Evolutionary conservation across 768 basidiomycete species (phyloP).

Genomic region (Leccinum longicurvipes): DNA sequence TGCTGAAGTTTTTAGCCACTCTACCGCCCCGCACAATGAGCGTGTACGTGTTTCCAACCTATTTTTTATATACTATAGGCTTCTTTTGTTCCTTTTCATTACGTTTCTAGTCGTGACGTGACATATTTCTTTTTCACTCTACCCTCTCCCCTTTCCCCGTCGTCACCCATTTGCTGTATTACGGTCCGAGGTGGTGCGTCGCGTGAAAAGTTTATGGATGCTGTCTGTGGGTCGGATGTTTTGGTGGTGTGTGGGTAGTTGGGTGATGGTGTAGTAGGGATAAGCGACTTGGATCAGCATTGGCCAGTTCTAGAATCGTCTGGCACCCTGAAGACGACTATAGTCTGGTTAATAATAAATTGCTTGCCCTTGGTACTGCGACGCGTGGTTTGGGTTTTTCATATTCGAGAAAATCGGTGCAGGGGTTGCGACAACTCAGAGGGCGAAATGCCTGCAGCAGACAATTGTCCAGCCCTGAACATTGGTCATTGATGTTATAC

Average conservation of each 20-base stretch:
- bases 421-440: background rate
- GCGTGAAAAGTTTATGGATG: constrained; percentile 12
- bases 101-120: constrained; percentile 19
- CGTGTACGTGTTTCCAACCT: constrained; percentile 24
- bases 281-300: constrained; percentile 4
- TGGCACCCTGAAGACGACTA: constrained; percentile 7
- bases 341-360: constrained; percentile 4
- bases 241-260: constrained; percentile 6
- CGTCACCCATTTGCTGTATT: constrained; percentile 9
- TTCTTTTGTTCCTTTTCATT: constrained; percentile 15
- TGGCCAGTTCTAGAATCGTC: constrained; percentile 1
- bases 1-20: constrained; percentile 13
- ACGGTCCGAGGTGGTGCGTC: constrained; percentile 17
- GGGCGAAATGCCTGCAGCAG: background rate
- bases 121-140: constrained; percentile 9
- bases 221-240: constrained; percentile 14
- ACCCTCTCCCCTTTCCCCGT: background rate
- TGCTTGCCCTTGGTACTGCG: background rate
- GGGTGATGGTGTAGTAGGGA: constrained; percentile 6
- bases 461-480: background rate
- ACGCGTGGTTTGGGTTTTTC: background rate
- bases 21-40: constrained; percentile 8
- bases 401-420: background rate
- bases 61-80: constrained; percentile 32
- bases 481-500: background rate